Evolutionary conservation across 2,329 filamentous ascomycete genomes (phyloP).

Genomic region (Fusarium kyushuense): DNA sequence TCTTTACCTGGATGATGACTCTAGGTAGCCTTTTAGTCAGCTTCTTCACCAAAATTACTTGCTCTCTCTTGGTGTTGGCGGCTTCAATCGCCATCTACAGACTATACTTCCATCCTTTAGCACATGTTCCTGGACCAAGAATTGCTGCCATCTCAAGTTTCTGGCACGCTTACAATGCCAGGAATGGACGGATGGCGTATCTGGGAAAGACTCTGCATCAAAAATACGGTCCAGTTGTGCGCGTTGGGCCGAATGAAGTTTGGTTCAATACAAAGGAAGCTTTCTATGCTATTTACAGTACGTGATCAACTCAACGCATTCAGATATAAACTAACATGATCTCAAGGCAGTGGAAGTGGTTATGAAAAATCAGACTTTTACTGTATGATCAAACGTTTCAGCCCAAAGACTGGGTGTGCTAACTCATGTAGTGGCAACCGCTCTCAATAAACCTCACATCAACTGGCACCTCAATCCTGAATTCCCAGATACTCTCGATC

Average conservation of each 20-base stretch:
- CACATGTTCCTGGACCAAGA: constrained; percentile 60
- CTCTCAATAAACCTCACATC: constrained; percentile 57
- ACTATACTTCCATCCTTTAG: constrained; percentile 58
- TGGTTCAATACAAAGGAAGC: constrained; percentile 64
- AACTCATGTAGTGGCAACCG: constrained; percentile 57
- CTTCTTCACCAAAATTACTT: neutral
- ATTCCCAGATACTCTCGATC: constrained; percentile 61
- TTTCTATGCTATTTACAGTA: constrained; percentile 51
- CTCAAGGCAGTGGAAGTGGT: constrained; percentile 58
- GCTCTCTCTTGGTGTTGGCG: constrained; percentile 31
- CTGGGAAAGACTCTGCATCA: constrained; percentile 60
- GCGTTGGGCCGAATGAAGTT: constrained; percentile 66
- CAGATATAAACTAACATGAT: neutral
- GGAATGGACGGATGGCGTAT: constrained; percentile 57
- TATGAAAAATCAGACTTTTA: constrained; percentile 67
- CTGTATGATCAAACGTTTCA: constrained; percentile 50
- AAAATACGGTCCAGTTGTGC: constrained; percentile 63
- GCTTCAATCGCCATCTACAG: constrained; percentile 53
- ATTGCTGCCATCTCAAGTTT: constrained; percentile 60
- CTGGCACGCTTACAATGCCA: constrained; percentile 62
- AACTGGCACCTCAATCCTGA: constrained; percentile 54
- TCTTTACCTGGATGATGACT: constrained; percentile 13
- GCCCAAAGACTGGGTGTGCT: neutral
- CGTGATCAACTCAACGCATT: constrained; percentile 44
- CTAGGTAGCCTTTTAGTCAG: constrained; percentile 2